Base-by-base conservation (phyloP, 1,139 yeast species). In the Kurtzmaniella quercitrusa region DNA sequence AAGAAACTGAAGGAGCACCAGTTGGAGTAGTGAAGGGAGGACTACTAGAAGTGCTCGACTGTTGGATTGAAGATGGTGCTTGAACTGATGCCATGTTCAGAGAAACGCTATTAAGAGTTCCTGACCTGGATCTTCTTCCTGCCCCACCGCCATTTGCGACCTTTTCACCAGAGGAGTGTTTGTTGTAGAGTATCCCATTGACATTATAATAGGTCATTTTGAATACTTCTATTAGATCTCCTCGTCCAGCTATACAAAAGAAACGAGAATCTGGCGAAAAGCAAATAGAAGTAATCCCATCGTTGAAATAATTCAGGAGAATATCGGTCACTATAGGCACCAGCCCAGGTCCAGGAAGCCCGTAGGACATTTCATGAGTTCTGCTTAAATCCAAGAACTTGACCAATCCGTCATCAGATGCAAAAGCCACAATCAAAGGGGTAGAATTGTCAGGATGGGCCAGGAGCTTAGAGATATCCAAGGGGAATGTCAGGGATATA, bases 231-330 rank as follows among this genome's bases (percentile, higher is more conserved):
- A 66, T 82, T 65, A 68, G 73, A 52, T 80, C 85, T 23, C 82
- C 85, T 46, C 73, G 75, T 0, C 84, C 84, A 12, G 76, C 81
- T 10, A 75, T 61, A 29, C 77, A 71, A 27, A 87, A 62, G 54
- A 80, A 85, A 51, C 74, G 75, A 37, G 79, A 82, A 55, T 86
- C 95, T 0, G 79, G 79, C 0, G 90, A 80, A 58, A 85, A 79
- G 38, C 73, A 69, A 14, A 79, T 60, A 49, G 79, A 75, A 33
- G 77, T 62, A 14, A 85, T 64, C 0, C 91, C 90, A 36, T 84
- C 88, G 56, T 63, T 65, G 52, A 82, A 87, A 55, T 82, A 84
- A 41, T 85, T 77, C 5, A 88, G 81, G 38, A 81, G 60, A 1
- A 83, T 66, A 55, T 85, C 94, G 1, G 81, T 68, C 3, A 84